Evolutionary conservation across 2,329 filamentous ascomycete genomes (phyloP).

Genomic region (Penicillium occitanis): DNA sequence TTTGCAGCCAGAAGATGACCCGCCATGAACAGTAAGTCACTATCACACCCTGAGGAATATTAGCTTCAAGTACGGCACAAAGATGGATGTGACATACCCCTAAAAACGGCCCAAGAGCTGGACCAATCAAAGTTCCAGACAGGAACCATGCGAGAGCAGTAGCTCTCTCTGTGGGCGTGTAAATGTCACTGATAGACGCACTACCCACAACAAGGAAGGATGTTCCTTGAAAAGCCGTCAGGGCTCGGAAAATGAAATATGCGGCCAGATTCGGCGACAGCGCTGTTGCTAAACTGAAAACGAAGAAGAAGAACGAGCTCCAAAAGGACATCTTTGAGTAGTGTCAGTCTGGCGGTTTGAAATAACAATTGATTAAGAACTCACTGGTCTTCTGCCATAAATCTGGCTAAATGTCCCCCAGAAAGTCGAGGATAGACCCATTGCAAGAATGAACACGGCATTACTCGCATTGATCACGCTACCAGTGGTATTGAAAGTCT

Average conservation of each 20-base stretch:
- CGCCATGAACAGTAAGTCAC: slow-evolving; percentile 73
- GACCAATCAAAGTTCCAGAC: slow-evolving; percentile 68
- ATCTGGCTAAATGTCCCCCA: slow-evolving; percentile 72
- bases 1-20: slow-evolving; percentile 75
- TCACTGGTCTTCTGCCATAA: slow-evolving; percentile 59
- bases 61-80: slow-evolving; percentile 32
- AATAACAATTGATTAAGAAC: slow-evolving; percentile 24
- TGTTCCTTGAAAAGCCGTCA: slow-evolving; percentile 74
- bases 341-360: not conserved
- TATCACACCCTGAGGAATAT: slow-evolving; percentile 66
- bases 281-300: slow-evolving; percentile 70
- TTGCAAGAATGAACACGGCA: slow-evolving; percentile 71
- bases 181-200: slow-evolving; percentile 67
- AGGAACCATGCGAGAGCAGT: slow-evolving; percentile 74
- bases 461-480: slow-evolving; percentile 72
- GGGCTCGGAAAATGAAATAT: slow-evolving; percentile 72
- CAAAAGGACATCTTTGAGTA: slow-evolving; percentile 54
- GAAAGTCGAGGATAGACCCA: slow-evolving; percentile 68
- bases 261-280: slow-evolving; percentile 67
- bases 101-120: slow-evolving; percentile 58
- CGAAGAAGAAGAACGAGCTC: slow-evolving; percentile 64
- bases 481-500: slow-evolving; percentile 63
- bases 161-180: slow-evolving; percentile 65
- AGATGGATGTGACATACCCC: slow-evolving; percentile 30
- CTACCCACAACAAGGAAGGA: slow-evolving; percentile 71